phyloP scores from a whole-genome alignment of 495 filamentous ascomycete genomes.

The Tetracladium setigerum region DNA sequence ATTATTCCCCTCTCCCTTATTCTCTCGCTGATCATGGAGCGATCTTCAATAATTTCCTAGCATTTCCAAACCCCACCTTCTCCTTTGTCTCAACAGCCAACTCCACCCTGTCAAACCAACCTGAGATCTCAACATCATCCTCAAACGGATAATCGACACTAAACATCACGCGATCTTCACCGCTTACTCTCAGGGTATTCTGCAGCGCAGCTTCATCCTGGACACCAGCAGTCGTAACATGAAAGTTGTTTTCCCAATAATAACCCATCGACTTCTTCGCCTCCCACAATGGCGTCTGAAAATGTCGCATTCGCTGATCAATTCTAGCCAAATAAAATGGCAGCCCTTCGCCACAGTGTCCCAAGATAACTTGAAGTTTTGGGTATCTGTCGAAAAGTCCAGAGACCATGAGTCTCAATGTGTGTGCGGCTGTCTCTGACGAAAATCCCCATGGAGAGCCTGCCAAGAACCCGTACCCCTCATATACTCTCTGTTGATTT shows the following conservation, averaged over 20 bases:
- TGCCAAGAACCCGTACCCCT: conserved; percentile 38
- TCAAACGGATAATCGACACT: conserved; percentile 56
- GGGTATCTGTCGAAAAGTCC: conserved; percentile 44
- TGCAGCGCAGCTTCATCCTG: conserved; percentile 48
- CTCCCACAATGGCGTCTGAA: conserved; percentile 44
- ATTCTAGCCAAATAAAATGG: conserved; percentile 59
- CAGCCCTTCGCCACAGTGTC: conserved; percentile 58
- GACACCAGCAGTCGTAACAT: conserved; percentile 57
- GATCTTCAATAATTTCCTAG: conserved; percentile 42
- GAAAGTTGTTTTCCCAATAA: conserved; percentile 44
- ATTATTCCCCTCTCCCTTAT: no score
- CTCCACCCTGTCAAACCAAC: conserved; percentile 40
- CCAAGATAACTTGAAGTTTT: conserved; percentile 53
- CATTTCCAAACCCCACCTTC: conserved; percentile 46
- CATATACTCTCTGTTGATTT: conserved; percentile 25
- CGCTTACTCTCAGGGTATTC: conserved; percentile 42
- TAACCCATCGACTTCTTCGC: background rate
- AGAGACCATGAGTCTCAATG: conserved; percentile 6
- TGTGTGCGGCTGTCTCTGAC: conserved; percentile 33
- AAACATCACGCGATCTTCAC: conserved; percentile 45
- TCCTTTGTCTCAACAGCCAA: conserved; percentile 41
- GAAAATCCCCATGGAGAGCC: conserved; percentile 33
- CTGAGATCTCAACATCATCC: conserved; percentile 32
- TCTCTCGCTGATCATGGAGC: no score
- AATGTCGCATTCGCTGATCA: conserved; percentile 39